phyloP scores from a whole-genome alignment of 208 protist species.

The Leishmania mexicana region DNA sequence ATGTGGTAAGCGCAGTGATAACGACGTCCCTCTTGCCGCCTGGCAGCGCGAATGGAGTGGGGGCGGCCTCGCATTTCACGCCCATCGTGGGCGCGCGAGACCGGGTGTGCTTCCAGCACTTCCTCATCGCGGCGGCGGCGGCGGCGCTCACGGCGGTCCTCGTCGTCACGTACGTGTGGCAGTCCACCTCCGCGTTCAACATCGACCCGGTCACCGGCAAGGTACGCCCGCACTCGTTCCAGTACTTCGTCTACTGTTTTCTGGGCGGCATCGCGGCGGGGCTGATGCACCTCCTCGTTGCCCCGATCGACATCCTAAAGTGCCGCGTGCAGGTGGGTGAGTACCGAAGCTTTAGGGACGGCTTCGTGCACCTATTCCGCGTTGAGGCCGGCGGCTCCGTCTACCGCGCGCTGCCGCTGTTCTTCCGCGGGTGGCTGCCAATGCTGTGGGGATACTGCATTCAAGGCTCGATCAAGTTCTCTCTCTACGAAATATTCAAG shows the following conservation, averaged over 20 bases:
- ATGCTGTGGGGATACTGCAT: conserved; percentile 62
- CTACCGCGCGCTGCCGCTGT: conserved; percentile 34
- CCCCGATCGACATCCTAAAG: conserved; percentile 81
- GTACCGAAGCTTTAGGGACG: conserved; percentile 45
- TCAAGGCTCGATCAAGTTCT: conserved; percentile 76
- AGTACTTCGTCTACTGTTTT: conserved; percentile 75
- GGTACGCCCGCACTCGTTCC: conserved; percentile 37
- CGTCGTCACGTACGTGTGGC: conserved; percentile 21
- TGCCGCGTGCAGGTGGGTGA: conserved; percentile 86
- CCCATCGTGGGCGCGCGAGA: conserved; percentile 22
- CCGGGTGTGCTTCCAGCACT: conserved; percentile 12
- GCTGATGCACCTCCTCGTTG: conserved; percentile 62
- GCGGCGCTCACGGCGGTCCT: not conserved
- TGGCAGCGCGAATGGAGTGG: not conserved
- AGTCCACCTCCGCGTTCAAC: not conserved
- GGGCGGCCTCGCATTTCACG: not conserved
- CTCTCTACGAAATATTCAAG: conserved; percentile 84
- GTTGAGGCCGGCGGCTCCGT: conserved; percentile 34
- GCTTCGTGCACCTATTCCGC: conserved; percentile 42
- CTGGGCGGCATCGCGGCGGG: conserved; percentile 62
- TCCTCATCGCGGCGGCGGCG: not conserved
- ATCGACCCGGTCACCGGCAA: conserved; percentile 26
- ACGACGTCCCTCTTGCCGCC: not conserved
- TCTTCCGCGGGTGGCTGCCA: conserved; percentile 70
- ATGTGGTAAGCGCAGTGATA: not conserved